Evolutionary conservation across 768 basidiomycete genomes (phyloP).

Genomic region (Cystofilobasidium macerans): DNA sequence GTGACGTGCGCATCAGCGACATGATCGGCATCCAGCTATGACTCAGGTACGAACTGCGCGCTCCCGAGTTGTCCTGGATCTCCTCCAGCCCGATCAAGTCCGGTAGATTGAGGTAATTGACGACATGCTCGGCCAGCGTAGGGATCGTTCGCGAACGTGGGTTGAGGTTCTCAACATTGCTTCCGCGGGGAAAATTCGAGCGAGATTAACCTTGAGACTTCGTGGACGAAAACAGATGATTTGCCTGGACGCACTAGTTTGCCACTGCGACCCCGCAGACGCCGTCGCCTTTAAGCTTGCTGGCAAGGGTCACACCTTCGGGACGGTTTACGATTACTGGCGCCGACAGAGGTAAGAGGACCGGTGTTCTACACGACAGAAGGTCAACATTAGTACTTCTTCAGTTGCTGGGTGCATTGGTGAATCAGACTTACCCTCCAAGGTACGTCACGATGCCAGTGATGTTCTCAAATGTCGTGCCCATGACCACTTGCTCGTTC

Average conservation of each 20-base stretch:
- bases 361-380: constrained; percentile 48
- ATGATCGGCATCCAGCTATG: background rate
- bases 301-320: constrained; percentile 37
- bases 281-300: constrained; percentile 37
- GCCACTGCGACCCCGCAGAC: background rate
- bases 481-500: constrained; percentile 46
- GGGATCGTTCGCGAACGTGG: constrained; percentile 56
- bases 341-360: constrained; percentile 50
- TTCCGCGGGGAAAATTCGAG: background rate
- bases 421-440: constrained; percentile 36
- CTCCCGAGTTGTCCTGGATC: constrained; percentile 47
- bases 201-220: background rate
- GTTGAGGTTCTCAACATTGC: constrained; percentile 51
- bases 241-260: constrained; percentile 11
- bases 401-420: background rate
- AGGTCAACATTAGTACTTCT: background rate
- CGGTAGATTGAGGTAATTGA: constrained; percentile 44
- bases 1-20: background rate
- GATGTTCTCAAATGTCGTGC: constrained; percentile 46
- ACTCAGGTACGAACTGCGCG: background rate
- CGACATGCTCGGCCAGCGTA: constrained; percentile 48
- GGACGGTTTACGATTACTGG: constrained; percentile 44
- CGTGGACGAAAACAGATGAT: constrained; percentile 27
- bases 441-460: constrained; percentile 51
- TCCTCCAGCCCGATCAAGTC: constrained; percentile 57